Percentiles rank a stretch among this genome's conserved stretches.
Conservation (phyloP, 768 basidiomycete genomes). For the Suillus subluteus region DNA sequence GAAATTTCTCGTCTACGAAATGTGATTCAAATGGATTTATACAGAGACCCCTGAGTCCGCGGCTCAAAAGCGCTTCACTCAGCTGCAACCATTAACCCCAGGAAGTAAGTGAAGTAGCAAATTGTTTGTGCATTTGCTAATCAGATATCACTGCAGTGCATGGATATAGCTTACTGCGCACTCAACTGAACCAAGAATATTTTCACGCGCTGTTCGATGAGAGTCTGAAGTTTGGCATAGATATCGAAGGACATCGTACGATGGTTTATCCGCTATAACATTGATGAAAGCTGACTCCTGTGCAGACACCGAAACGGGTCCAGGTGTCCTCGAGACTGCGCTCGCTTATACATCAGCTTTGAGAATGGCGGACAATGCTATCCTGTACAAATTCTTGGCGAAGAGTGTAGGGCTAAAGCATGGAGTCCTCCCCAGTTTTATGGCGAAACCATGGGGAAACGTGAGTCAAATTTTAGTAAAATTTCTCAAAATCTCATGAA, state of each 20-base stretch:
- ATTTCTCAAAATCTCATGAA: conserved; percentile 13
- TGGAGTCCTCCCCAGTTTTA: conserved; percentile 92
- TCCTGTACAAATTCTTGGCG: conserved; percentile 89
- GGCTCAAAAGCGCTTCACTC: conserved; percentile 76
- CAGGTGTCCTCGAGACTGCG: conserved; percentile 87
- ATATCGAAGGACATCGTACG: conserved; percentile 87
- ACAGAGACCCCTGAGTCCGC: conserved; percentile 80
- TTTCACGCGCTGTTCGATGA: conserved; percentile 89
- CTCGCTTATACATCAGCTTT: conserved; percentile 79
- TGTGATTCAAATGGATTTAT: conserved; percentile 15
- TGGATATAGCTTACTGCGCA: conserved; percentile 91
- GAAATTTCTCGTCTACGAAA: not conserved
- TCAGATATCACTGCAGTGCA: conserved; percentile 65
- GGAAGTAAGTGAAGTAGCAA: conserved; percentile 68
- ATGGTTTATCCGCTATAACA: conserved; percentile 13
- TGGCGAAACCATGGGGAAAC: conserved; percentile 97
- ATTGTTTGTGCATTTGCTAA: not conserved
- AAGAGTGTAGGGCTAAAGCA: conserved; percentile 92
- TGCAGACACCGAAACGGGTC: conserved; percentile 90
- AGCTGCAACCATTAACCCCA: conserved; percentile 81
- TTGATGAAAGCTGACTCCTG: conserved; percentile 10
- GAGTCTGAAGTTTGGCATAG: conserved; percentile 70
- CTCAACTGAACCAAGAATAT: conserved; percentile 87
- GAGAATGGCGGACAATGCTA: conserved; percentile 89
- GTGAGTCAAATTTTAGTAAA: conserved; percentile 45